Conservation (phyloP, 257 asterid genomes). For the Capsicum baccatum region DNA sequence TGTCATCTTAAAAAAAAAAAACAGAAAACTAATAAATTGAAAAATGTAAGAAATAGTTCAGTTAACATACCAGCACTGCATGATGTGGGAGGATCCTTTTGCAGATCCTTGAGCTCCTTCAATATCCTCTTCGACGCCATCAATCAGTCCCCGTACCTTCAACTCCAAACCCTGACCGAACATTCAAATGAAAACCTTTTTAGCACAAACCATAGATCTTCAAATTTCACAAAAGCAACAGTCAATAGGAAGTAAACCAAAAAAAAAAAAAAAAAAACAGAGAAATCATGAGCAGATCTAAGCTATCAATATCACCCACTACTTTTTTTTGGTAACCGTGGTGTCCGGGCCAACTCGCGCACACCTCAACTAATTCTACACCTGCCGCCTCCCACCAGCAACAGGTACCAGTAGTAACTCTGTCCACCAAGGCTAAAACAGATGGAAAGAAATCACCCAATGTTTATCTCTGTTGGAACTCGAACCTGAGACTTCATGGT, state of each 20-base stretch:
- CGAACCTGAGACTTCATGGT: no score
- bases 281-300: not conserved
- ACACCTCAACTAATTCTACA: no score
- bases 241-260: not conserved
- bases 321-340: no score
- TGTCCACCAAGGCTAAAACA: no score
- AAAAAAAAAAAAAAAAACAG: not conserved
- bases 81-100: conserved; percentile 29
- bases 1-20: not conserved
- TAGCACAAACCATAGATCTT: conserved; percentile 5
- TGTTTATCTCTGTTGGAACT: no score
- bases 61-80: conserved; percentile 27
- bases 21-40: not conserved
- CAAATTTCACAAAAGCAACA: not conserved
- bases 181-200: not conserved
- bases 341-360: no score
- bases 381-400: no score
- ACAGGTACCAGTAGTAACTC: no score
- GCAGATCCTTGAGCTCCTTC: conserved; percentile 33
- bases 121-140: conserved; percentile 32
- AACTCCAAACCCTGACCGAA: not conserved
- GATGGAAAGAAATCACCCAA: no score
- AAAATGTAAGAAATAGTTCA: not conserved
- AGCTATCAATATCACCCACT: not conserved
- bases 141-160: conserved; percentile 11